Evolutionary conservation across 345 rosid genomes (phyloP), one percentile per base, ranked within the genome.

Genomic region (Schrenkiella parvula): DNA sequence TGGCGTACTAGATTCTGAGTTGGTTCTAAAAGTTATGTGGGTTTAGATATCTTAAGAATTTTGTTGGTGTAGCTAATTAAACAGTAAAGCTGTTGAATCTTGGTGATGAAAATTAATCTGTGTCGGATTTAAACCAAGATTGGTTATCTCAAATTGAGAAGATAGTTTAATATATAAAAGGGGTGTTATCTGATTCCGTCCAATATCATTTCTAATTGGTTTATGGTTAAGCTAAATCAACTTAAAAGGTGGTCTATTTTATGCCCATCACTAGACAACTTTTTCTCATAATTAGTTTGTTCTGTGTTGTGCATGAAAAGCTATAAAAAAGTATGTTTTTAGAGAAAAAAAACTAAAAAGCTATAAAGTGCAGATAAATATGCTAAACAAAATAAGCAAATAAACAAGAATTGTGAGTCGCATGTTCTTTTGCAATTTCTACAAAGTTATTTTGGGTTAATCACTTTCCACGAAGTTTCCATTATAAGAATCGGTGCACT

Each of bases 401-500:
- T 8, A 50, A 50, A 21, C 15, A 34, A 65, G 22, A 65, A 32
- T 34, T 18, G 6, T 14, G 31, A 64, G 57, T 32, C 32, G 26
- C 56, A 32, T 34, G 44, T 38, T 59, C 61, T 12, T 38, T 18
- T 28, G 44, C 55, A 44, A 56, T 42, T 29, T 22, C 5, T 12
- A 14, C 43, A 13, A 64, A 48, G 44, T 18, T 63, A 10, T 6
- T 67, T 53, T 11, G 61, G 28, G 62, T 57, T 67, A 17, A 26
- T 68, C 64, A 68, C 31, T 13, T 55, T 34, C 42, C 29, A 53
- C 52, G 72, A 67, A 54, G 56, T 23, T 32, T 32, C 47, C 66
- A 46, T 25, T 46, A 44, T 23, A 47, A 23, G 0, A 70, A 34
- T 44, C 41, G 47, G 47, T 44, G 56, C 56, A 3, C 0, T 32